phyloP scores from a whole-genome alignment of 2,329 filamentous ascomycete species.

The Fonsecaea nubica region DNA sequence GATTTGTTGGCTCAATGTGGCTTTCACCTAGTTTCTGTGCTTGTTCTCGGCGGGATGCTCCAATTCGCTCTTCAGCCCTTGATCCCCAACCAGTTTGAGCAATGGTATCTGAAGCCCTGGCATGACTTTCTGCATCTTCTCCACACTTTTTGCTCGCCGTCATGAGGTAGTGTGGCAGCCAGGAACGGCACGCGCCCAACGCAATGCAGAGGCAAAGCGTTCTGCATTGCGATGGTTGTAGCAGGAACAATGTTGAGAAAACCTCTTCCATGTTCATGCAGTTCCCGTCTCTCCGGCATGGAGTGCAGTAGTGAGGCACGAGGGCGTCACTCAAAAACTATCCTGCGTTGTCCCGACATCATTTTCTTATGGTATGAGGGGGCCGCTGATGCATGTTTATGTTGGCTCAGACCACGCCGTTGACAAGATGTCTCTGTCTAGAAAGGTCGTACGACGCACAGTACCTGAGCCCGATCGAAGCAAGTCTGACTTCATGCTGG shows the following conservation, averaged over 20 bases:
- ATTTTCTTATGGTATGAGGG: not conserved
- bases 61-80: slow-evolving; percentile 16
- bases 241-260: not conserved
- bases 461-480: not conserved
- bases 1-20: slow-evolving; percentile 15
- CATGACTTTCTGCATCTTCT: slow-evolving; percentile 25
- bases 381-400: not conserved
- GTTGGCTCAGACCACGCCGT: not conserved
- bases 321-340: not conserved
- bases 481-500: not conserved
- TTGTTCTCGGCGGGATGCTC: slow-evolving; percentile 12
- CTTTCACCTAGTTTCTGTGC: slow-evolving; percentile 12
- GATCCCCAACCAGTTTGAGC: slow-evolving; percentile 15
- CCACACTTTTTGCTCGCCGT: slow-evolving; percentile 16
- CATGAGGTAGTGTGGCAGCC: slow-evolving; percentile 6
- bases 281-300: not conserved
- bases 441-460: not conserved
- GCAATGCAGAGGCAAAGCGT: not conserved
- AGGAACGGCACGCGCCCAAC: slow-evolving; percentile 18
- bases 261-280: not conserved
- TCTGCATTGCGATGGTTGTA: not conserved
- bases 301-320: not conserved
- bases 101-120: slow-evolving; percentile 20
- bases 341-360: not conserved
- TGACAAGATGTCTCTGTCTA: not conserved